Conservation (phyloP, 768 basidiomycete genomes). For the Tremella yokohamensis region DNA sequence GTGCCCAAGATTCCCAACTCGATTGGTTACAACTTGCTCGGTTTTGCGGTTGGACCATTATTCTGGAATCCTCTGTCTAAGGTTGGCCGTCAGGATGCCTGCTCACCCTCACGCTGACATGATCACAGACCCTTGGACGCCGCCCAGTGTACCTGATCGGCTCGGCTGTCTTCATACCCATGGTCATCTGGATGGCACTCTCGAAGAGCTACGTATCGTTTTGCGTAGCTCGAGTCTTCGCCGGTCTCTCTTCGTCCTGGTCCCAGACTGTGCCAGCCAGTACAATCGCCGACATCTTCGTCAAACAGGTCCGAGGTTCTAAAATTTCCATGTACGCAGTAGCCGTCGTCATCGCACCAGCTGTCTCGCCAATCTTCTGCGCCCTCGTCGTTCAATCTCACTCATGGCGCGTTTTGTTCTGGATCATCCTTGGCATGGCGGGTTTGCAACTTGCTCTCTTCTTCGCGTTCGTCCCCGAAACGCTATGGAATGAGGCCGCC, state of each 20-base stretch:
- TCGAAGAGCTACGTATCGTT: constrained; percentile 19
- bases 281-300: constrained; percentile 35
- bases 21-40: constrained; percentile 32
- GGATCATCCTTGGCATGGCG: constrained; percentile 31
- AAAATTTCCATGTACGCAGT: constrained; percentile 28
- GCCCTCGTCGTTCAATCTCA: constrained; percentile 27
- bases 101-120: not conserved
- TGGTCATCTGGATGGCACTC: constrained; percentile 30
- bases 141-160: constrained; percentile 32
- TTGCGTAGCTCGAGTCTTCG: constrained; percentile 25
- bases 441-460: constrained; percentile 25
- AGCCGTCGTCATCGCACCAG: constrained; percentile 25
- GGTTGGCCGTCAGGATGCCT: constrained; percentile 5
- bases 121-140: constrained; percentile 20
- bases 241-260: constrained; percentile 19
- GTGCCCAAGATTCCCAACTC: constrained; percentile 21
- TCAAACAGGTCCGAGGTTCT: constrained; percentile 28
- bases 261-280: constrained; percentile 32
- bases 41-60: constrained; percentile 33
- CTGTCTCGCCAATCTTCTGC: constrained; percentile 31
- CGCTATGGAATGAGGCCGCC: constrained; percentile 27
- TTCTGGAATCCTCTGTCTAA: constrained; percentile 34
- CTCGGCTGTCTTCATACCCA: constrained; percentile 26
- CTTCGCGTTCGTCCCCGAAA: constrained; percentile 33
- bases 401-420: constrained; percentile 31